Base-by-base conservation (phyloP, 2,329 filamentous ascomycete genomes). In the Aureobasidium vineae region DNA sequence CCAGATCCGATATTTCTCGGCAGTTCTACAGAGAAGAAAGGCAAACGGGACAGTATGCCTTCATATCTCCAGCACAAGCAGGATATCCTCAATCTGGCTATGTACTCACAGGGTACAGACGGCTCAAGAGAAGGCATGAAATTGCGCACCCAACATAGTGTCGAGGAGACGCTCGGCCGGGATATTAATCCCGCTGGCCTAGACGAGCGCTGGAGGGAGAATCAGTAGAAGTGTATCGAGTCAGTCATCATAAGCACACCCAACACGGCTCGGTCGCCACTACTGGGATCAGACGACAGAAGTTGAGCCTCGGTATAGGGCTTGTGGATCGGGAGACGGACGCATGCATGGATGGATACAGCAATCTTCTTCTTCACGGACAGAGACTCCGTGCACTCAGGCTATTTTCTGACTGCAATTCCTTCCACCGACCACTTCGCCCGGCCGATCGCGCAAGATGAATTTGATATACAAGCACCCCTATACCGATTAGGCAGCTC, bases 21-120 rank as follows among this genome's bases (percentile, higher is more conserved):
- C 10, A 28, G 61, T 5, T 33, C 65, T 10, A 23, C 31, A 4
- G 63, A 21, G 7, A 41, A 28, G 16, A 56, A 45, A 16, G 40
- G 53, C 16, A 40, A 33, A 47, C 54, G 53, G 36, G 31, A 38
- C 16, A 40, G n/a, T 7, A 4, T 13, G 3, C 60, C 57, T 33
- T 54, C 45, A n/a, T 64, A 63, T 19, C 47, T 67, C 70, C 72
- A 78, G 63, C 70, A 74, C 0, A 70, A 69, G 15, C 73, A 74
- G 19, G 75, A 80, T 26, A 75, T 79, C 3, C 65, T 81, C 28
- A 76, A 77, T 36, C 69, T 83, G 15, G 78, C 79, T 0, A 80
- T 82, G 78, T 82, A 82, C 65, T 79, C 81, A 64, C 80, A 83
- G 67, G 75, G 74, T 1, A 71, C 69, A 13, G 68, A 70, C 28